A percentile compares a stretch with the other conserved stretches of the same genome.
phyloP scores from a whole-genome alignment of 179 eudicot species.

The Drosera spatulata region DNA sequence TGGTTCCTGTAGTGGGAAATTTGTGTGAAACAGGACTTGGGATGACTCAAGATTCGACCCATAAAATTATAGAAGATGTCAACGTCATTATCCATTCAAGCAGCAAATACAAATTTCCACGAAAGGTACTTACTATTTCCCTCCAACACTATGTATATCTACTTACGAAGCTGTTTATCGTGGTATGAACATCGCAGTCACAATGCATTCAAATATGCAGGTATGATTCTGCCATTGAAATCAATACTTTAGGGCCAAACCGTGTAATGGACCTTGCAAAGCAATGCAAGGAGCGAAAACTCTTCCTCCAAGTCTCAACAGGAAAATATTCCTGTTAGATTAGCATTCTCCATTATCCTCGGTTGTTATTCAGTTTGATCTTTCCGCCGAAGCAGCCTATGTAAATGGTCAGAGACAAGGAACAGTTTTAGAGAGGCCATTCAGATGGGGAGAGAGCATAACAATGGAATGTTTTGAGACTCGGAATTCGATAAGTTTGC shows the following conservation, averaged over 20 bases:
- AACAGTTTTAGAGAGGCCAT: constrained; percentile 75
- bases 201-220: constrained; percentile 16
- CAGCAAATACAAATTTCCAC: constrained; percentile 94
- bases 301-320: constrained; percentile 68
- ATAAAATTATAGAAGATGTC: constrained; percentile 53
- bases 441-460: constrained; percentile 67
- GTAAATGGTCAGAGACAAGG: constrained; percentile 98
- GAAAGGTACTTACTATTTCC: constrained; percentile 48
- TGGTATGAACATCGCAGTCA: no score
- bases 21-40: constrained; percentile 78
- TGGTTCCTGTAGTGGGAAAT: constrained; percentile 85
- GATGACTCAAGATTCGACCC: constrained; percentile 33
- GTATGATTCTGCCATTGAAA: constrained; percentile 65
- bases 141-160: not conserved
- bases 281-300: constrained; percentile 48
- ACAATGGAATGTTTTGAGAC: constrained; percentile 34
- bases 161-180: not conserved
- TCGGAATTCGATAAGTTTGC: constrained; percentile 16
- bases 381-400: constrained; percentile 48
- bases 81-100: constrained; percentile 82
- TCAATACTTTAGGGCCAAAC: constrained; percentile 61
- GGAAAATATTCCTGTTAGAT: constrained; percentile 21
- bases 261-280: constrained; percentile 58
- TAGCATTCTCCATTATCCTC: not conserved
- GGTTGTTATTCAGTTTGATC: no score